A percentile compares a stretch with the other conserved stretches of the same genome.
phyloP scores from a whole-genome alignment of 768 basidiomycete genomes.

The Termitomyces eurrhizus region DNA sequence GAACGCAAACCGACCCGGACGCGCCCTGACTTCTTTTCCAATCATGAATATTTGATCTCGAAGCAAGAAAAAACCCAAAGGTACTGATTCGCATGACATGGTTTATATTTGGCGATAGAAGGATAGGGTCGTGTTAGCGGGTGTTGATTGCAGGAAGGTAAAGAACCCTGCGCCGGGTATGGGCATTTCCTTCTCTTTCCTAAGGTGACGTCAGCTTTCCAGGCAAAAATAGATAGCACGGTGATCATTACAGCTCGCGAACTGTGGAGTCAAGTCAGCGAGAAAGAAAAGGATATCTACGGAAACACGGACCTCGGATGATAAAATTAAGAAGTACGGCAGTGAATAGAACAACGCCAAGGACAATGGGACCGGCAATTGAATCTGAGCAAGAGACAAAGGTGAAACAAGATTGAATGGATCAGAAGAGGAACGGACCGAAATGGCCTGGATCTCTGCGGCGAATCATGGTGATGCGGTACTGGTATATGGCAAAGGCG shows the following conservation, averaged over 20 bases:
- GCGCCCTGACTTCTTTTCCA: not conserved
- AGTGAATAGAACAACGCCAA: constrained; percentile 79
- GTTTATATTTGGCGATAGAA: constrained; percentile 8
- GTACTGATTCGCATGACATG: not conserved
- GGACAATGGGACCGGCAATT: constrained; percentile 75
- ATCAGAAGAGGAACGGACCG: constrained; percentile 43
- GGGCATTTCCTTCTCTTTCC: constrained; percentile 24
- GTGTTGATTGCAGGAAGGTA: constrained; percentile 4
- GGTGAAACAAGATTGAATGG: not conserved
- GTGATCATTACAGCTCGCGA: constrained; percentile 46
- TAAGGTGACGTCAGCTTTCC: constrained; percentile 5
- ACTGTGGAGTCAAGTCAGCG: constrained; percentile 31
- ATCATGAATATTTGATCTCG: too few relatives aligned
- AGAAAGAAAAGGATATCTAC: not conserved
- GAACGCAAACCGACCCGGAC: not conserved
- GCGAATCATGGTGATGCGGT: constrained; percentile 87
- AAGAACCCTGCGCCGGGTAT: constrained; percentile 27
- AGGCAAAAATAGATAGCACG: not conserved
- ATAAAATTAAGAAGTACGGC: constrained; percentile 88
- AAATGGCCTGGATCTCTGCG: constrained; percentile 86
- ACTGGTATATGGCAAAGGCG: constrained; percentile 82
- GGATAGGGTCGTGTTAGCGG: not conserved
- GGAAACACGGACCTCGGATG: constrained; percentile 60
- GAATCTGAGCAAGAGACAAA: constrained; percentile 49
- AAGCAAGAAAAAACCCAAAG: not conserved